Evolutionary conservation across 495 filamentous ascomycete genomes (phyloP).

Genomic region (Penicillium herquei): DNA sequence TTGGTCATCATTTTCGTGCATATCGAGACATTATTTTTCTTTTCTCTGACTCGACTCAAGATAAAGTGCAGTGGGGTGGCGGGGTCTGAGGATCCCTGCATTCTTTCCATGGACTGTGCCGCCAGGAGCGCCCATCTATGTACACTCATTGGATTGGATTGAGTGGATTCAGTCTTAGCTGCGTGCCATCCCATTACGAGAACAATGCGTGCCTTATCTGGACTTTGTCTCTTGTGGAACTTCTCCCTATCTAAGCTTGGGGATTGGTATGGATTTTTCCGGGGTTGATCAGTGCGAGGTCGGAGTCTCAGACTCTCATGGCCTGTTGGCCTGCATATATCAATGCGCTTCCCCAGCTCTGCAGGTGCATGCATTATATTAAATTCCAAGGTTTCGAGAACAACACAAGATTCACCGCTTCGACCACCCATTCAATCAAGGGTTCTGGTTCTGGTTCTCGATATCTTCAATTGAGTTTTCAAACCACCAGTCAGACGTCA

Average conservation of each 20-base stretch:
- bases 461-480: constrained; percentile 3
- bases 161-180: neutral
- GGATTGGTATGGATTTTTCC: neutral
- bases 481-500: neutral
- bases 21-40: too few species aligned
- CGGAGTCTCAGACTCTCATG: constrained; percentile 4
- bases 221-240: constrained; percentile 6
- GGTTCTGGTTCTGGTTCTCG: neutral
- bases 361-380: neutral
- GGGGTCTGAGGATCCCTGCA: constrained; percentile 2
- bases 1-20: too few species aligned
- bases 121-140: constrained; percentile 2
- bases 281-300: constrained; percentile 13
- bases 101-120: neutral
- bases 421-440: neutral
- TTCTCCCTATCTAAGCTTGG: constrained; percentile 23
- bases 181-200: constrained; percentile 15
- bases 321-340: neutral
- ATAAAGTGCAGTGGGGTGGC: neutral
- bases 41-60: neutral
- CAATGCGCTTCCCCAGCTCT: neutral
- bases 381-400: neutral
- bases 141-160: neutral
- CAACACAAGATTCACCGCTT: neutral
- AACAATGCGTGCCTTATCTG: constrained; percentile 15